Percentiles rank a stretch among this genome's conserved stretches.
Evolutionary conservation across 305 asterid species (phyloP).

Genomic region (Rubia occidens): DNA sequence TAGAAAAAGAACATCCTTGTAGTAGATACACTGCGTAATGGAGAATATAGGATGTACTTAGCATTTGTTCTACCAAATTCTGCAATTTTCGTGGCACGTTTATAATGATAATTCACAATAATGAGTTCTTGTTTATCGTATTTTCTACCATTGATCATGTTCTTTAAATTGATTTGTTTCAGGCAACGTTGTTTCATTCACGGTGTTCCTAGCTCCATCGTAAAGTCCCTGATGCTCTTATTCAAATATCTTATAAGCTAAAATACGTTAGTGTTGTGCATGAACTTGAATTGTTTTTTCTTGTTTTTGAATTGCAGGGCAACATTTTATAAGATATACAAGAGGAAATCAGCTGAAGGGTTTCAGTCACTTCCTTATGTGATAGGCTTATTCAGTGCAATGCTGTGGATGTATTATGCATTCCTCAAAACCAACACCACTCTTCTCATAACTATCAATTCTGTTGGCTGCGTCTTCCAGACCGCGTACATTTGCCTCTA

Average conservation of each 20-base stretch:
- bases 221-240: constrained; percentile 22
- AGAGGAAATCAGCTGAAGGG: constrained; percentile 23
- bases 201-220: constrained; percentile 77
- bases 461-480: constrained; percentile 21
- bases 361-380: constrained; percentile 20
- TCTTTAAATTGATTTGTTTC: constrained; percentile 13
- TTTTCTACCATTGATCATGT: background rate
- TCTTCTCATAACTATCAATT: constrained; percentile 18
- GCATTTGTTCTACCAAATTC: background rate
- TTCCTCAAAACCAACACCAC: constrained; percentile 17
- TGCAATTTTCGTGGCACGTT: background rate
- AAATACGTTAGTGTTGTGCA: background rate
- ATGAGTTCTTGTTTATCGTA: background rate
- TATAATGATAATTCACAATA: too few relatives aligned
- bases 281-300: too few relatives aligned
- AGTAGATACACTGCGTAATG: background rate
- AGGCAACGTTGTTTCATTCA: constrained; percentile 65
- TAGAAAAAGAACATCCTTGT: background rate
- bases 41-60: background rate
- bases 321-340: constrained; percentile 19
- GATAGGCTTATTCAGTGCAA: constrained; percentile 20
- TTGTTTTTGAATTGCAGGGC: background rate
- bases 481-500: constrained; percentile 15
- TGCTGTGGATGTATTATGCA: constrained; percentile 23
- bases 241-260: background rate